Evolutionary conservation across 148 eudicot species (phyloP), one percentile per base, ranked within the genome.

Genomic region (Fallopia convolvulus): DNA sequence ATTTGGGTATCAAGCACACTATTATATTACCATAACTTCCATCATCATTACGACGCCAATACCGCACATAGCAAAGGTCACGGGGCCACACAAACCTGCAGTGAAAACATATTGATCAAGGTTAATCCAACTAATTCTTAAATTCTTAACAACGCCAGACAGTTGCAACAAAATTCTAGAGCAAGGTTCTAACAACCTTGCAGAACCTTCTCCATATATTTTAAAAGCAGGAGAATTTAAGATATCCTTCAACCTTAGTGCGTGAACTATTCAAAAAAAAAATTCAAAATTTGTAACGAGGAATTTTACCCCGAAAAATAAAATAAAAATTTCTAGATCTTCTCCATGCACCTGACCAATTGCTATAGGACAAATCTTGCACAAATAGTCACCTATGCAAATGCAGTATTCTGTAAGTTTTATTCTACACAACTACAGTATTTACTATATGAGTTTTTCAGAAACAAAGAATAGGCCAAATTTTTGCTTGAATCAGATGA

Each of bases 21-120:
- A 74, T 50, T 42, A 86, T 71, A 74, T 56, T 42, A 86, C 99
- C 99, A 81, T 93, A 95, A 82, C 99, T 95, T 77, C 97, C 99
- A 85, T 95, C 99, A 77, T 95, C 99, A 89, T 95, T 95, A 70
- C 99, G 97, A 75, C 99, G 99, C 99, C 99, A 95, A 78, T 95
- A 95, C 39, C 99, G 94, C 77, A 95, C 94, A 84, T 95, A 95
- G 81, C 99, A 95, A 77, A 95, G 97, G 83, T 95, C 99, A 73
- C 99, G 97, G 13, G 99, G 99, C 99, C 99, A 95, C 26, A 93
- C 93, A 83, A 93, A 83, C 92, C 99, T 95, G 87, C 68, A 78
- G 74, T 66, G 72, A 74, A 14, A 68, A 74, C 52, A 75, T 36
- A 47, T 74, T 13, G 50, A 49, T 72, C 72, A 68, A 68, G 65